phyloP scores from a whole-genome alignment of 345 rosid genomes.

The Durio zibethinus region DNA sequence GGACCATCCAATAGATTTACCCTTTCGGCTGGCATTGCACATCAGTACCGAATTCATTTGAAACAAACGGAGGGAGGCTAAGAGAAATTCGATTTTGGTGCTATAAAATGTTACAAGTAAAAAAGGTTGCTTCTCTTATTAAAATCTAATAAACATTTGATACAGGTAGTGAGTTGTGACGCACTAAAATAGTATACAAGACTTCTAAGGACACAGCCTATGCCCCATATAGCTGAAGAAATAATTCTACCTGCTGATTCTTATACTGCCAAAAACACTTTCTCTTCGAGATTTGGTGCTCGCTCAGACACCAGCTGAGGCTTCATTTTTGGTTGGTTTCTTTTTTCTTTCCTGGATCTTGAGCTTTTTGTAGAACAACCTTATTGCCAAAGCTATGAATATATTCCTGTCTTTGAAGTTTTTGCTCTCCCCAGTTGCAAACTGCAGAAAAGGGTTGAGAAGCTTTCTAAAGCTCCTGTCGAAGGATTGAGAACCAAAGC shows the following conservation, averaged over 20 bases:
- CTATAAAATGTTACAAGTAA: not conserved
- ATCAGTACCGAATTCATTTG: not conserved
- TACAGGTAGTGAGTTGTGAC: not conserved
- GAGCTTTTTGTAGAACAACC: conserved; percentile 57
- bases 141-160: conserved; percentile 1
- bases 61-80: not conserved
- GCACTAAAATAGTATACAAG: conserved; percentile 25
- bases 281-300: conserved; percentile 8
- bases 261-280: conserved; percentile 9
- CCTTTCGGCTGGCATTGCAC: not conserved
- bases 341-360: conserved; percentile 63
- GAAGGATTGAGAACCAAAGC: too few relatives aligned
- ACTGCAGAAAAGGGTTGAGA: conserved; percentile 37
- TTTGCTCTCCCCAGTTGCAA: conserved; percentile 82
- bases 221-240: conserved; percentile 3
- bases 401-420: conserved; percentile 70
- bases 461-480: too few relatives aligned
- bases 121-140: conserved; percentile 14
- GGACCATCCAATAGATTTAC: not conserved
- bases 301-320: conserved; percentile 52
- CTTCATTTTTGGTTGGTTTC: conserved; percentile 50
- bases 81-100: not conserved
- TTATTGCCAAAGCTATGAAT: conserved; percentile 73
- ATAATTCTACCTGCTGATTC: conserved; percentile 10
- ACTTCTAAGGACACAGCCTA: conserved; percentile 6